phyloP scores from a whole-genome alignment of 768 basidiomycete species.

The Amanita brunnescens region DNA sequence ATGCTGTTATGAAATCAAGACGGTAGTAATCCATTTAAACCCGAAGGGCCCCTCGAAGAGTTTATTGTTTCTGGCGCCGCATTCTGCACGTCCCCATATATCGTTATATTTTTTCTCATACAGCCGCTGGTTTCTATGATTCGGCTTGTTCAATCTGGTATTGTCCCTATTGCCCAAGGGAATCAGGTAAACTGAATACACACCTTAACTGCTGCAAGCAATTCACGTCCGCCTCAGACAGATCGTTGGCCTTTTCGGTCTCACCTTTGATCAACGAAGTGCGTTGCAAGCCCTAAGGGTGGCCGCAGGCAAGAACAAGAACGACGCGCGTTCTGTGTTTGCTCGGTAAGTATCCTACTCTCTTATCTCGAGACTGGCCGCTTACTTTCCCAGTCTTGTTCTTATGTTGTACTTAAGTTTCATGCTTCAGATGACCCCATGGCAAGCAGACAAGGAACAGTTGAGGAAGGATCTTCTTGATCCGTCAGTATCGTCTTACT shows the following conservation, averaged over 20 bases:
- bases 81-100: conserved; percentile 43
- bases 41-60: conserved; percentile 60
- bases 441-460: conserved; percentile 62
- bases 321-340: conserved; percentile 70
- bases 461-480: conserved; percentile 54
- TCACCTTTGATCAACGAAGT: conserved; percentile 59
- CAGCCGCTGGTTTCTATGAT: conserved; percentile 17
- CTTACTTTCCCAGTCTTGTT: conserved; percentile 51
- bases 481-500: conserved; percentile 62
- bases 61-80: conserved; percentile 68
- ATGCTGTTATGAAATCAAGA: not conserved
- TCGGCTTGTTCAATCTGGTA: conserved; percentile 72
- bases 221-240: conserved; percentile 28
- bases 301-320: conserved; percentile 50
- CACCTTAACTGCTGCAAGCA: not conserved
- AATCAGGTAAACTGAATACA: conserved; percentile 44
- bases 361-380: too few species aligned
- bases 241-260: conserved; percentile 73
- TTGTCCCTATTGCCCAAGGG: conserved; percentile 69
- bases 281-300: conserved; percentile 64
- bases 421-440: conserved; percentile 62
- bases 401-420: conserved; percentile 77
- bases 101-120: not conserved
- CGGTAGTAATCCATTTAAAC: conserved; percentile 5
- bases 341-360: conserved; percentile 43